phyloP scores from a whole-genome alignment of 495 filamentous ascomycete species.

The Trichodelitschia bisporula region DNA sequence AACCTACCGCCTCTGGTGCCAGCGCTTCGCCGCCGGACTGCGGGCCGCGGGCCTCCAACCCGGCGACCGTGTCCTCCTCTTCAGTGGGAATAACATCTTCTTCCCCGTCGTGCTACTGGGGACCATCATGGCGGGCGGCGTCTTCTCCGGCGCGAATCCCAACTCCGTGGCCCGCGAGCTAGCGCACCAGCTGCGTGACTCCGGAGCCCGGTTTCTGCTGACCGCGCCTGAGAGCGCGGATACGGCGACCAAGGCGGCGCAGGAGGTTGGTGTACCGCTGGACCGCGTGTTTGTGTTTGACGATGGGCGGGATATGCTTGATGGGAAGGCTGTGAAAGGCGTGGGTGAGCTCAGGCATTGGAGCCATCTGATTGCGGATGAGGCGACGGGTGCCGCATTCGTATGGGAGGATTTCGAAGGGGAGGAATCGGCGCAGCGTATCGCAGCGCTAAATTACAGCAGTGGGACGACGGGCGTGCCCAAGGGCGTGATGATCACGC shows the following conservation, averaged over 20 bases:
- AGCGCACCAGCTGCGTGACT: conserved; percentile 50
- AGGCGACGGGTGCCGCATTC: conserved; percentile 7
- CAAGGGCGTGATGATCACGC: conserved; percentile 63
- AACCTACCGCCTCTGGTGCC: conserved; percentile 41
- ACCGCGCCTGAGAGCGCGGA: conserved; percentile 10
- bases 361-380: conserved; percentile 11
- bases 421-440: conserved; percentile 8
- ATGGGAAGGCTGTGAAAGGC: conserved; percentile 4
- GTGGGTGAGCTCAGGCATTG: conserved; percentile 11
- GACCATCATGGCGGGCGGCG: conserved; percentile 49
- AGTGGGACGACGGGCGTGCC: conserved; percentile 62
- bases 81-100: conserved; percentile 27
- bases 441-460: conserved; percentile 36
- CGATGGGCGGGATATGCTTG: conserved; percentile 13
- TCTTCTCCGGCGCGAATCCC: conserved; percentile 64
- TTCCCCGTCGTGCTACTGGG: conserved; percentile 51
- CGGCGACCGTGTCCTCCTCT: conserved; percentile 44
- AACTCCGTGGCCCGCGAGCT: conserved; percentile 45
- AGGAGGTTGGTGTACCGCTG: conserved; percentile 6
- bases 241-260: conserved; percentile 13
- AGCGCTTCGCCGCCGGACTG: conserved; percentile 49
- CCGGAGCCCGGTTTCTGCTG: conserved; percentile 33
- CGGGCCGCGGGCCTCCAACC: conserved; percentile 33
- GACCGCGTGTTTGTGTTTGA: conserved; percentile 15
- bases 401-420: conserved; percentile 11